Evolutionary conservation across 208 protist genomes (phyloP).

Genomic region (Porcisia deanei): DNA sequence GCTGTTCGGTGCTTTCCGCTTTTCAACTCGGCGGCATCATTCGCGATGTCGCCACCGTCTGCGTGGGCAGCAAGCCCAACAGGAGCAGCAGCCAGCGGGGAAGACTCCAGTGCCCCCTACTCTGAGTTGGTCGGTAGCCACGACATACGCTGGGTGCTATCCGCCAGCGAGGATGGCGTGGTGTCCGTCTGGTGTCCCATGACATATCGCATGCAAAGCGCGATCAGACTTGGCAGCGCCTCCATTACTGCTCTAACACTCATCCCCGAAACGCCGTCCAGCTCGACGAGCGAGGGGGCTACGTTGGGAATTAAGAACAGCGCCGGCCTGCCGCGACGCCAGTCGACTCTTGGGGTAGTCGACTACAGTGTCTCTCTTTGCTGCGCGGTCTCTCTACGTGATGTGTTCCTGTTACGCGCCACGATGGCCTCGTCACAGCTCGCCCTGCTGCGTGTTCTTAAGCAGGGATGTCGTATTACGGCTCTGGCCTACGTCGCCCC

Average conservation of each 20-base stretch:
- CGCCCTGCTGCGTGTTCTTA: conserved; percentile 18
- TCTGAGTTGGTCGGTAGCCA: not conserved
- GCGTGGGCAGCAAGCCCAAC: not conserved
- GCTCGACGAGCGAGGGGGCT: not conserved
- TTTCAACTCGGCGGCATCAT: conserved; percentile 21
- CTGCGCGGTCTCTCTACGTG: conserved; percentile 35
- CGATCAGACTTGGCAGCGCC: conserved; percentile 13
- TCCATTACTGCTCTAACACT: conserved; percentile 37
- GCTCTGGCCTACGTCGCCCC: conserved; percentile 15
- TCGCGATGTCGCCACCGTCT: not conserved
- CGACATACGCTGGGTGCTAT: conserved; percentile 32
- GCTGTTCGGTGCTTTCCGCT: conserved; percentile 48
- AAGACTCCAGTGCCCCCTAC: not conserved
- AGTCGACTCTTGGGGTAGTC: not conserved
- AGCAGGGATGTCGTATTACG: conserved; percentile 23
- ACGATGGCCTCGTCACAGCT: conserved; percentile 18
- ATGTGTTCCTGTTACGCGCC: conserved; percentile 30
- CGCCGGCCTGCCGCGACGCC: not conserved
- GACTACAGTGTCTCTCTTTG: conserved; percentile 19
- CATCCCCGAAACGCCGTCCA: conserved; percentile 1
- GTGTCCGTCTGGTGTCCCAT: conserved; percentile 39
- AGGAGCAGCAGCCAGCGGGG: not conserved
- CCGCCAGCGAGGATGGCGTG: conserved; percentile 47
- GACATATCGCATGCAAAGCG: conserved; percentile 36
- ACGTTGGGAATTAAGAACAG: not conserved